Base-by-base conservation (phyloP, 139 green algal genomes). In the Tetratostichococcus sp. region DNA sequence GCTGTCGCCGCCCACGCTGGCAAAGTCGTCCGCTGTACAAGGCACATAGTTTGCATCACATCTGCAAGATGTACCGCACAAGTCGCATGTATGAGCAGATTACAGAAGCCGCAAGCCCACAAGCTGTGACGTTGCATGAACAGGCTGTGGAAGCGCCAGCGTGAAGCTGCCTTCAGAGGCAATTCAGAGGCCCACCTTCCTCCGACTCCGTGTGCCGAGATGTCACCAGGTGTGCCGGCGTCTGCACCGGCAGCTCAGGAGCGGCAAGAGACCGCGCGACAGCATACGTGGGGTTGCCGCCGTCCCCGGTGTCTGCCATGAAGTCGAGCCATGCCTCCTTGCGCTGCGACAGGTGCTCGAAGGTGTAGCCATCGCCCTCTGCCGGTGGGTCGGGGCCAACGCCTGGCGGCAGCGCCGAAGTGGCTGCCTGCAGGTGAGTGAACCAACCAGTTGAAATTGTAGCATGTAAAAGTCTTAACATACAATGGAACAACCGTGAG, bases 281-380 rank as follows among this genome's bases (percentile, higher is more conserved):
- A 0, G 88, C 75, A 73, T 97, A 97, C 14, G 50, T 62, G 50
- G 50, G 50, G 50, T 62, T 62, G 50, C 93, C 92, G 50, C 93
- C 92, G 73, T 97, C 92, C 0, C 92, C 92, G 25, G 89, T 94
- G 79, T 94, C 91, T 2, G 91, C 92, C 22, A 87, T 88, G 81
- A 97, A 97, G 81, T 97, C 93, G n/a, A 96, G 65, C 91, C 90
- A 97, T 34, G 94, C 66, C 75, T 94, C 82, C 11, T 88, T 71
- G 11, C 69, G 66, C 31, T 82, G 73, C 19, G 85, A 81, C 70
- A 91, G 80, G 68, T 96, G 88, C 78, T 97, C 89, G 69, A 88
- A 97, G 0, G 88, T 95, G 84, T 94, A 93, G 35, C 93, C 91
- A 76, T 97, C 92, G 0, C 93, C 93, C 67, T 92, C 88, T 8